Percentiles rank a stretch among this genome's conserved stretches.
Evolutionary conservation across 1,284 basidiomycete genomes (phyloP).

Genomic region (Irpex sp.): DNA sequence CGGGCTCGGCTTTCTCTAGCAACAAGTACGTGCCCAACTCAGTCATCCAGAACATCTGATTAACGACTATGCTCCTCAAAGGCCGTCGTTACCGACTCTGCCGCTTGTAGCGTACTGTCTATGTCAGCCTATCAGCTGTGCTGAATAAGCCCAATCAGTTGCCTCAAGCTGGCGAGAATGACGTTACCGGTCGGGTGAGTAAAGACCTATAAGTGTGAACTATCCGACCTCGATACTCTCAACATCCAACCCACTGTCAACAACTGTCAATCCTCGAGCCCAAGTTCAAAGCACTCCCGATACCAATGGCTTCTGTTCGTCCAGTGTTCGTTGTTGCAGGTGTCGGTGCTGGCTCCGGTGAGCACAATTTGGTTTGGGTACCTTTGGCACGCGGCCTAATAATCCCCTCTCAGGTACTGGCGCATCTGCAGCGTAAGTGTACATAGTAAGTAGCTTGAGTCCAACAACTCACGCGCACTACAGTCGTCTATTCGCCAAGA

Average conservation of each 20-base stretch:
- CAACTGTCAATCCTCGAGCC: neutral
- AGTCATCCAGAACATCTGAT: neutral
- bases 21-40: neutral
- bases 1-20: too few species aligned
- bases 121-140: neutral
- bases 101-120: neutral
- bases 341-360: neutral
- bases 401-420: neutral
- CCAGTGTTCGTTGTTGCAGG: neutral
- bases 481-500: constrained; percentile 60
- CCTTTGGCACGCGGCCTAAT: neutral
- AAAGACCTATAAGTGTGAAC: too few species aligned
- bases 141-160: neutral
- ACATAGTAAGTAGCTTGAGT: neutral
- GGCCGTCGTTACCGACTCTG: neutral
- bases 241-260: too few species aligned
- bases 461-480: neutral
- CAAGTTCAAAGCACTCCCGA: neutral
- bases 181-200: neutral
- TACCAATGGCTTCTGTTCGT: neutral
- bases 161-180: neutral
- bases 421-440: neutral
- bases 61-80: neutral
- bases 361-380: neutral
- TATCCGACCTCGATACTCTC: too few species aligned